A percentile compares a stretch with the other conserved stretches of the same genome.
These are phyloP conservation scores for Arthrobotrys entomopaga DNA, from an alignment of 2,329 filamentous ascomycete species.

Conservation along the genomic window DNA sequence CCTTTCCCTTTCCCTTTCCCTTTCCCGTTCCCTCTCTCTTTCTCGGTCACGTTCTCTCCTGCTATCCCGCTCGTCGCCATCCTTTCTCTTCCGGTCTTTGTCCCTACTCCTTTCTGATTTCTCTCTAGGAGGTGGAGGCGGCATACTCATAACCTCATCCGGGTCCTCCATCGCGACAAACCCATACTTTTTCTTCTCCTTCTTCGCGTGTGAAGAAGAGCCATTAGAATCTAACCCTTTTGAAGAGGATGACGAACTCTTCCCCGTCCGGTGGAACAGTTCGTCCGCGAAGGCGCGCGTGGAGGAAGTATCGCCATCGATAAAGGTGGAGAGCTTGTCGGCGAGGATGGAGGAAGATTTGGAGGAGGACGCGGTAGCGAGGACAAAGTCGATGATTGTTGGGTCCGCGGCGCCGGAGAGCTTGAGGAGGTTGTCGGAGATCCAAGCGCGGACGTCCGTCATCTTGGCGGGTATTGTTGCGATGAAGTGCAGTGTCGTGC, in stretches of 20 bases:
- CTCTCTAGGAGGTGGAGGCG: constrained; percentile 60
- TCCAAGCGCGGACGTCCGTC: constrained; percentile 58
- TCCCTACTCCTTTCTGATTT: constrained; percentile 62
- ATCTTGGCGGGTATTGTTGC: constrained; percentile 19
- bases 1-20: constrained; percentile 42
- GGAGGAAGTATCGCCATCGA: constrained; percentile 66
- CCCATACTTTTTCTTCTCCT: constrained; percentile 70
- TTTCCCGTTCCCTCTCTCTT: constrained; percentile 56
- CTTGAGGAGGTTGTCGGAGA: constrained; percentile 59
- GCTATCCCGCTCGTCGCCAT: constrained; percentile 60
- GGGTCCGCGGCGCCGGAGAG: constrained; percentile 69
- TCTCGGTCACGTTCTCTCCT: constrained; percentile 52
- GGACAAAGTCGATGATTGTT: constrained; percentile 69
- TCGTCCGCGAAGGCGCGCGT: constrained; percentile 60
- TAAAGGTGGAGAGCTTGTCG: constrained; percentile 67
- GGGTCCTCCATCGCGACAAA: constrained; percentile 75
- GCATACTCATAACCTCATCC: constrained; percentile 64
- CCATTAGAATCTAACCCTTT: constrained; percentile 9
- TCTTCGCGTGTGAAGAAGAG: constrained; percentile 36
- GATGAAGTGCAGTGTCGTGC: not conserved
- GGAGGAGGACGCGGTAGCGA: constrained; percentile 67
- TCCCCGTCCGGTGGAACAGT: constrained; percentile 58
- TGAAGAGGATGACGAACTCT: constrained; percentile 45
- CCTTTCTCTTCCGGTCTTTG: constrained; percentile 58
- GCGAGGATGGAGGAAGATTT: constrained; percentile 65